Base-by-base conservation (phyloP, 1,139 yeast genomes). In the Candida sp. region DNA sequence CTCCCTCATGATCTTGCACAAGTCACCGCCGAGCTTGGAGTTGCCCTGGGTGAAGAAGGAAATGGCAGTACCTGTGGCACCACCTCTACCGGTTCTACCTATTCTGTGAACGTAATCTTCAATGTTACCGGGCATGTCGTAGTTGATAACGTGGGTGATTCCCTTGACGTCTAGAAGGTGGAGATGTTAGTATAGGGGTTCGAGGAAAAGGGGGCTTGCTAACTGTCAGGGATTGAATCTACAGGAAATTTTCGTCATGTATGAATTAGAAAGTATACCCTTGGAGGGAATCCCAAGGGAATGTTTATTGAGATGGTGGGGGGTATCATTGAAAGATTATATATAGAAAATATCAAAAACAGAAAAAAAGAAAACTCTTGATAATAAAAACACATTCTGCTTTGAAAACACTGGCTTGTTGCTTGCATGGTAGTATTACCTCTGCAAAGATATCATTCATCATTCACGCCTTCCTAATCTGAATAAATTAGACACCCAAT, bases 1-100 rank as follows among this genome's bases (percentile, higher is more conserved):
- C 80, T 96, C 99, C 73, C 88, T 84, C 82, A 94, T 83, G 64
- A 94, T 93, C 66, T 90, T 88, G 65, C 94, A 83, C 69, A 94
- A 83, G 66, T 92, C 96, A 63, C 91, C 90, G 62, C 99, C 98
- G 74, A 92, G 84, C 75, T 88, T 86, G 65, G 89, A 78, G 80
- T 91, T 90, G 59, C 81, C 93, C 59, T 86, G 90, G 52, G 98
- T 92, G 83, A 94, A 94, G 73, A 94, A 85, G 8, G 99, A 92
- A 60, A 93, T 85, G 54, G 99, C 98, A 57, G 96, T 92, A 81
- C 99, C 99, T 56, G 82, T 80, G 58, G 91, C 86, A 72, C 98
- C 98, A 60, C 98, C 99, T 85, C 99, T 91, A 72, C 99, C 99
- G 58, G 98, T 93, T 86, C 99, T 91, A 70, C 98, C 98, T 66